Base-by-base conservation (phyloP, 2,329 filamentous ascomycete genomes). In the Fusarium sp. region DNA sequence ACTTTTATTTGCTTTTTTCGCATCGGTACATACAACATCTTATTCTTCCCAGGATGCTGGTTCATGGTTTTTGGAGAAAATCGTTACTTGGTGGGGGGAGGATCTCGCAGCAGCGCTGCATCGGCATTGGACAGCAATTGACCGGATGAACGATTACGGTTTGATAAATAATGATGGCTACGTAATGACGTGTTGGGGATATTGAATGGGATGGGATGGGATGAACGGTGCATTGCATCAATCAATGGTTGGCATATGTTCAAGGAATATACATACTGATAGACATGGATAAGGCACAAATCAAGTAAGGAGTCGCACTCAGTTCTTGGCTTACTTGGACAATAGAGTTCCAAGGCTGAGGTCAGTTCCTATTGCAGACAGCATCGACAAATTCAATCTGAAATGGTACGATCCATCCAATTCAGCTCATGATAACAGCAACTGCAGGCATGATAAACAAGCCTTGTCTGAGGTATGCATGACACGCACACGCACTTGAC, bases 141-240 rank as follows among this genome's bases (percentile, higher is more conserved):
- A 53, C 57, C 43, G 67, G 51, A 64, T 67, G 69, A 54, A 74
- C 58, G 72, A 68, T 74, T 62, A 71, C 72, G 71, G 69, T 58
- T 59, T 49, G 58, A 61, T 28, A 74, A 49, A 46, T 70, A 69
- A 69, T 70, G 67, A 70, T 54, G 63, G 62, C 54, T 42, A 70
- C 62, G 67, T 62, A 55, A 74, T 66, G 55, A 71, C 19, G 42
- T 30, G 23, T 56, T 56, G 61, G 52, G 25, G 26, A 54, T 60
- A 62, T 39, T 43, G 42, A 46, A 44, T 53, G 42, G 21, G 19
- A 18, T 39, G 34, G 37, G 39, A 18, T 39, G 34, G 37, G 39
- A 57, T 25, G n/a, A 28, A 52, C 26, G 48, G 26, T 56, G 26
- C 25, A 65, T 60, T 16, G 16, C 41, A 62, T 62, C 59, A n/a